Evolutionary conservation across 1,139 yeast species (phyloP), one percentile per base, ranked within the genome.

Genomic region (Suhomyces choctaworum): DNA sequence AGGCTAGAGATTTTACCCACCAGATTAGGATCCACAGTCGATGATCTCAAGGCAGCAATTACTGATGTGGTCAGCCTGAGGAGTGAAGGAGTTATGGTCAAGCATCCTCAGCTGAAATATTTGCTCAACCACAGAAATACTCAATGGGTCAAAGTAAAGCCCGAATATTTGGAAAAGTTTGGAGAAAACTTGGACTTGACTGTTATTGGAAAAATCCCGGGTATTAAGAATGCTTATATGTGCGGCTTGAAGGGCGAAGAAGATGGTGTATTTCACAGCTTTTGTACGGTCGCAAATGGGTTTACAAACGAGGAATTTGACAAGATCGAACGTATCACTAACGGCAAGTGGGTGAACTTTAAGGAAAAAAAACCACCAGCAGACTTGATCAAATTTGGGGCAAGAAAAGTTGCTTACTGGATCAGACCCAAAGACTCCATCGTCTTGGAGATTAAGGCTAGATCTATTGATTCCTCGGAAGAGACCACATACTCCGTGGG

Each of bases 211-310:
- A 82, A 82, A 36, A 79, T 76, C 36, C 79, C 80, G 10, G 90
- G 87, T 0, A 72, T 76, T 20, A 92, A 92, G 33, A 81, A 86
- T 28, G 73, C 90, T 4, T 86, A 76, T 49, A 70, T 86, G 51
- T 83, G 95, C 59, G 97, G 92, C 0, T 56, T 90, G 20, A 64
- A 64, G 27, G 55, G 56, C 14, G 63, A 60, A 6, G 31, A 37
- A 4, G 52, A 46, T 11, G 56, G 58, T 4, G 46, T 55, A 4
- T 67, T 56, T 48, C 55, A 76, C 45, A 77, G 94, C 13, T 82
- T 92, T 43, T 84, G 95, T 48, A 73, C 77, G 25, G 87, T 89
- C 25, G 94, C 95, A 0, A 89, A 90, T 52, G 97, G 97, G 0
- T 78, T 92, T 45, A 76, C 86, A 7, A 60, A 64, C 4, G 74